These are phyloP conservation scores for Chalciporus chontae DNA, from an alignment of 768 basidiomycete genomes.

Conservation along the genomic window DNA sequence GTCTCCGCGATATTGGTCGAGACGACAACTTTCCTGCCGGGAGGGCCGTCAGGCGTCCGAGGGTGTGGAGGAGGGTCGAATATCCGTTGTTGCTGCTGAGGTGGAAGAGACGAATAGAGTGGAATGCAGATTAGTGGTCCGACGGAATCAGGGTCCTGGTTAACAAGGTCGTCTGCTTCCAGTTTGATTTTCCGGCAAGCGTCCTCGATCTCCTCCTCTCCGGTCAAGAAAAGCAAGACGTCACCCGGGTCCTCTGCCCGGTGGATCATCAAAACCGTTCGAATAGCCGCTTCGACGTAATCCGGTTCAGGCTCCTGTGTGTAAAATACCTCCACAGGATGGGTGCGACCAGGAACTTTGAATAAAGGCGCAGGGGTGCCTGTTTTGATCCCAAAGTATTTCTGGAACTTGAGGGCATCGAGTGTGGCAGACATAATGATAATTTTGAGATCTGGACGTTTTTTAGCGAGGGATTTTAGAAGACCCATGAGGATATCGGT, in stretches of 20 bases:
- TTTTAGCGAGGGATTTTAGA: conserved; percentile 78
- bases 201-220: conserved; percentile 98
- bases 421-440: conserved; percentile 99
- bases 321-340: conserved; percentile 95
- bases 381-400: conserved; percentile 68
- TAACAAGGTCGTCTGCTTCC: conserved; percentile 81
- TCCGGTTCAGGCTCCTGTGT: conserved; percentile 91
- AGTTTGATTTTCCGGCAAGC: conserved; percentile 89
- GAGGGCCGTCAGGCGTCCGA: conserved; percentile 59
- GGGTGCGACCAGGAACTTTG: conserved; percentile 89
- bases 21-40: conserved; percentile 90
- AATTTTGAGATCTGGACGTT: conserved; percentile 87
- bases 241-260: conserved; percentile 93
- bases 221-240: conserved; percentile 91
- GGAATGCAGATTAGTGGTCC: conserved; percentile 91
- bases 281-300: conserved; percentile 95
- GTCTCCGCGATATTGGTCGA: conserved; percentile 99
- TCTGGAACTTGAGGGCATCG: conserved; percentile 94
- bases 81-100: conserved; percentile 93
- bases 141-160: conserved; percentile 66
- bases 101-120: conserved; percentile 92
- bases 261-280: conserved; percentile 96
- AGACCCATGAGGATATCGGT: conserved; percentile 99
- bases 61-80: conserved; percentile 84
- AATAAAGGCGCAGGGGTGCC: conserved; percentile 64